Base-by-base conservation (phyloP, 2,329 filamentous ascomycete species). In the Hypomyces perniciosus region DNA sequence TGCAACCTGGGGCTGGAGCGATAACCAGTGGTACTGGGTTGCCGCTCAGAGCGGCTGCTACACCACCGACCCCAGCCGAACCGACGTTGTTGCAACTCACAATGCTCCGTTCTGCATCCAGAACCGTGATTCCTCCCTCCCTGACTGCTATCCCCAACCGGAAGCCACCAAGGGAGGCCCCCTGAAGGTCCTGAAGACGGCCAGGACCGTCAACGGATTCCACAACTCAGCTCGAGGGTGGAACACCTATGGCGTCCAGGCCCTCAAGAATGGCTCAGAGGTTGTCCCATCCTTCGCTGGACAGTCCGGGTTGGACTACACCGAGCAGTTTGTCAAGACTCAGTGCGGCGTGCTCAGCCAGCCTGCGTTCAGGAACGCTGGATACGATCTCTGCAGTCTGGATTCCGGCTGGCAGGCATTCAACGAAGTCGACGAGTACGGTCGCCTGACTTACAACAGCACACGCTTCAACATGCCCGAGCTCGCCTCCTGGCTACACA, bases 371-470 rank as follows among this genome's bases (percentile, higher is more conserved):
- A 54, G 51, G 41, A 39, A 27, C n/a, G 52, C 52, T 9, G 52
- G 52, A 9, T 54, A 47, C 8, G 44, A 46, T 8, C 39, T 51
- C 27, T 54, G 52, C 44, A 51, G 48, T 10, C 46, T 52, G 50
- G 59, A 59, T 34, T 64, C 67, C 34, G 68, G 71, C 55, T 68
- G 50, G 43, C 46, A 53, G 45, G 48, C 53, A 0, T 55, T 46
- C 13, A 50, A 52, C 20, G 43, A 35, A 4, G 50, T 54, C 5
- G 52, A 54, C n/a, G 29, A 40, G 1, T 26, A 51, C 10, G 52
- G 52, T 4, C 52, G 52, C 5, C 51, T 54, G 28, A 48, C 38
- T 4, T 54, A 54, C 29, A 54, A 54, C 29, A 27, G 28, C 13
- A 54, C 52, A 9, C 48, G 48, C 5, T 54, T 54, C 10, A 39